Conservation (phyloP, 345 rosid species). For the Populus alba region DNA sequence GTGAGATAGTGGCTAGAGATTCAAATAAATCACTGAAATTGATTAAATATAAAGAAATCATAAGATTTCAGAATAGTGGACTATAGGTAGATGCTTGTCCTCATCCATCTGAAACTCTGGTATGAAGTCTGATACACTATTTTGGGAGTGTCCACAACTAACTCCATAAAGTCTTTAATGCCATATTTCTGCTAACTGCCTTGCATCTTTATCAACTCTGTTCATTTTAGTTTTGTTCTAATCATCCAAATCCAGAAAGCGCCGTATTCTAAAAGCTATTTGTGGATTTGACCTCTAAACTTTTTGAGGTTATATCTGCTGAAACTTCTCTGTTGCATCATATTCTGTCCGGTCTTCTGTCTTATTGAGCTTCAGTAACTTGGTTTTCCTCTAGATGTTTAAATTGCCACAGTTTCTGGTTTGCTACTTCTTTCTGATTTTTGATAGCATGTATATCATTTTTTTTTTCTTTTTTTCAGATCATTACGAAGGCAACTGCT, state of each 20-base stretch:
- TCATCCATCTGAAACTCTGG: background rate
- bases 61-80: background rate
- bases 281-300: background rate
- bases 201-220: background rate
- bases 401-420: slow-evolving; percentile 1
- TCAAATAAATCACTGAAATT: background rate
- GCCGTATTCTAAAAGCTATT: background rate
- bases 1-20: background rate
- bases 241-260: background rate
- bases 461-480: slow-evolving; percentile 35
- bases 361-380: slow-evolving; percentile 11
- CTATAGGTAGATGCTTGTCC: background rate
- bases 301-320: background rate
- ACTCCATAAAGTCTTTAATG: background rate
- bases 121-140: background rate
- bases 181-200: background rate
- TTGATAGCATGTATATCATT: background rate
- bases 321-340: background rate
- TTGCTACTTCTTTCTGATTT: slow-evolving; percentile 1
- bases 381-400: background rate
- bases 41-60: background rate
- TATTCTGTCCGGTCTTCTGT: background rate
- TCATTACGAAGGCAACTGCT: slow-evolving; percentile 62
- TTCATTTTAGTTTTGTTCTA: background rate
- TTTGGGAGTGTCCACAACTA: background rate